phyloP scores from a whole-genome alignment of 768 basidiomycete genomes.

The Tulasnella sp. region DNA sequence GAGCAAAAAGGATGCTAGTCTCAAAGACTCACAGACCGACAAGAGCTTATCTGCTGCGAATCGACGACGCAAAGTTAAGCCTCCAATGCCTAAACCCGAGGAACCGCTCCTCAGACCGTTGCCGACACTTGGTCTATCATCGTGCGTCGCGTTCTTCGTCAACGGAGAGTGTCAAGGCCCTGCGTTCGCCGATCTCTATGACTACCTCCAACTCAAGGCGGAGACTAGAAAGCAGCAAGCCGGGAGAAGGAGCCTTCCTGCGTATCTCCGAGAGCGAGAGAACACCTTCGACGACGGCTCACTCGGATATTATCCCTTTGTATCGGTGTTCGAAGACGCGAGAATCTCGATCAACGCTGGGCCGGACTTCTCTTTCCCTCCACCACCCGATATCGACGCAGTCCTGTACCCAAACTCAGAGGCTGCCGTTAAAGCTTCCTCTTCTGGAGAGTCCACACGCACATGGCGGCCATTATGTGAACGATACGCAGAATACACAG shows the following conservation, averaged over 20 bases:
- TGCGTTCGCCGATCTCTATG: constrained; percentile 82
- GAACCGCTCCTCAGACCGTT: constrained; percentile 44
- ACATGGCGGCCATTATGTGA: constrained; percentile 76
- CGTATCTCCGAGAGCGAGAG: constrained; percentile 32
- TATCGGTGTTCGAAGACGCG: constrained; percentile 87
- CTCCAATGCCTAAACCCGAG: constrained; percentile 16
- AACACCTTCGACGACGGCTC: constrained; percentile 90
- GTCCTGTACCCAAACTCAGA: constrained; percentile 34
- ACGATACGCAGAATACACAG: constrained; percentile 75
- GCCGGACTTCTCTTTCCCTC: constrained; percentile 72
- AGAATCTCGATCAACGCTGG: constrained; percentile 79
- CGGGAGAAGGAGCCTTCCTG: constrained; percentile 47
- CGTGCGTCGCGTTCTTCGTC: constrained; percentile 79
- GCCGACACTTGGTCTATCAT: constrained; percentile 51
- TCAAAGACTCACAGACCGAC: constrained; percentile 34
- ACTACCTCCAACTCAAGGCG: constrained; percentile 71
- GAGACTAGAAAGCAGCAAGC: constrained; percentile 56
- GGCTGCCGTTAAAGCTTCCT: constrained; percentile 16
- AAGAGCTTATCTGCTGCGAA: constrained; percentile 41
- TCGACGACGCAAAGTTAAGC: constrained; percentile 25
- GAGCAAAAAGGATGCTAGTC: constrained; percentile 54
- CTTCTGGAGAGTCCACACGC: constrained; percentile 23
- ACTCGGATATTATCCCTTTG: constrained; percentile 90
- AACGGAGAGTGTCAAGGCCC: constrained; percentile 78
- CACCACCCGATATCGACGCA: constrained; percentile 66